Evolutionary conservation across 495 filamentous ascomycete species (phyloP), one percentile per base, ranked within the genome.

Genomic region (Penicillium psychrofluorescens): DNA sequence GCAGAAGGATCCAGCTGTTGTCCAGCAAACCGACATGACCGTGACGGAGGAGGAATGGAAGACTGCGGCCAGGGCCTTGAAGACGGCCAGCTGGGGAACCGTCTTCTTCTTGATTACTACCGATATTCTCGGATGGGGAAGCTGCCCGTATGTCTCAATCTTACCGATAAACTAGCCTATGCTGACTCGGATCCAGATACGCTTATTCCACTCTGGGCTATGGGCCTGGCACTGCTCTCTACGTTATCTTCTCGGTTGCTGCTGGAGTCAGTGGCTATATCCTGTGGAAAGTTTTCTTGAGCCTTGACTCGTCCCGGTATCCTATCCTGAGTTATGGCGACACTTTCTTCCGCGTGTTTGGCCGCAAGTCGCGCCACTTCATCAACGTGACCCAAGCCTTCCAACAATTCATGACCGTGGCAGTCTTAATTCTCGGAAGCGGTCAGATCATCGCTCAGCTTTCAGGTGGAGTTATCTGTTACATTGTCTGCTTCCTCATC

Each of bases 51-150:
- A 22, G 22, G 22, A 22, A 22, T 22, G 22, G 22, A 22, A 22
- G 22, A 22, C 22, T 22, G 70, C 72, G n/a, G 59, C 58, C 33
- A 57, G 74, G 29, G 74, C 74, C 5, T 41, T 72, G 41, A 54
- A 70, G 27, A 76, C 71, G 8, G 72, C 72, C 11, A 61, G 64
- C 14, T 75, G 72, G 71, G 71, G 69, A 16, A 59, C 64, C 14
- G 46, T 68, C 31, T 82, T 82, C 59, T 83, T 74, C 53, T 65
- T 83, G 36, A 80, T 83, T 46, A 81, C 78, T 1, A 83, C 78
- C 2, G 78, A 81, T 50, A 78, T 82, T 43, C 61, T 83, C 8
- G 79, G 79, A 32, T 77, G 77, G 13, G 74, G 64, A 37, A 64
- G 41, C 10, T 41, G 43, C 7, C 55, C 51, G 6, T 61, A 54